Conservation (phyloP, 176 grass and related monocot species). For the Oryza brachyantha region DNA sequence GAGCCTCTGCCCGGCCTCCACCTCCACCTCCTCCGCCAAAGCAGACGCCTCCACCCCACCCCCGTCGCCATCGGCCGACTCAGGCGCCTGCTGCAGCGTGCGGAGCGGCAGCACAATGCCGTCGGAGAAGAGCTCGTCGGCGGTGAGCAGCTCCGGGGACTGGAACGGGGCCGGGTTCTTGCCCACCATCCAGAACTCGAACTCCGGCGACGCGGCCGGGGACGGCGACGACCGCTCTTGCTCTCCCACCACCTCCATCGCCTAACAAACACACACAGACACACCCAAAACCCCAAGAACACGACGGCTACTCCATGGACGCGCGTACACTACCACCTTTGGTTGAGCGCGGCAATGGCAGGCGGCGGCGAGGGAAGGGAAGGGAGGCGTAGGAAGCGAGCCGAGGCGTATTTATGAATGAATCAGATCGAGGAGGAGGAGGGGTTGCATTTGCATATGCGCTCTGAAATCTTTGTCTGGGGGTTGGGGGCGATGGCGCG, state of each 20-base stretch:
- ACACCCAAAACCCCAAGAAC: neutral
- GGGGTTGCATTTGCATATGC: slow-evolving; percentile 32
- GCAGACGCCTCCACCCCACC: neutral
- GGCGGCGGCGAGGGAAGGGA: neutral
- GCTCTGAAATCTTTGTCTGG: slow-evolving; percentile 51
- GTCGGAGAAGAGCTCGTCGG: slow-evolving; percentile 97
- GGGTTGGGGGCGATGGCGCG: neutral
- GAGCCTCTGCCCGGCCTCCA: neutral
- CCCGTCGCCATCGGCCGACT: neutral
- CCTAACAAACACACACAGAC: neutral
- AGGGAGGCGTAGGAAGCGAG: slow-evolving; percentile 17
- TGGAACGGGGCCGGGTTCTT: slow-evolving; percentile 50
- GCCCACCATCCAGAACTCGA: slow-evolving; percentile 97
- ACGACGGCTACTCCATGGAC: neutral
- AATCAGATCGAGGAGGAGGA: neutral
- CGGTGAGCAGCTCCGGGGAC: slow-evolving; percentile 56
- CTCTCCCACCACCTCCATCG: slow-evolving; percentile 28
- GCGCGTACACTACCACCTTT: too few relatives aligned
- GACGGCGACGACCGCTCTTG: slow-evolving; percentile 42
- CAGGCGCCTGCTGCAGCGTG: slow-evolving; percentile 26
- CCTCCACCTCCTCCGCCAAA: neutral
- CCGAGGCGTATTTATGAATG: slow-evolving; percentile 45
- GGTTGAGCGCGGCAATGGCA: too few relatives aligned
- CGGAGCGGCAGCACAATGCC: slow-evolving; percentile 92
- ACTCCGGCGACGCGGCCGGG: slow-evolving; percentile 68